phyloP scores from a whole-genome alignment of 1,284 basidiomycete species.

The Ganoderma boninense region DNA sequence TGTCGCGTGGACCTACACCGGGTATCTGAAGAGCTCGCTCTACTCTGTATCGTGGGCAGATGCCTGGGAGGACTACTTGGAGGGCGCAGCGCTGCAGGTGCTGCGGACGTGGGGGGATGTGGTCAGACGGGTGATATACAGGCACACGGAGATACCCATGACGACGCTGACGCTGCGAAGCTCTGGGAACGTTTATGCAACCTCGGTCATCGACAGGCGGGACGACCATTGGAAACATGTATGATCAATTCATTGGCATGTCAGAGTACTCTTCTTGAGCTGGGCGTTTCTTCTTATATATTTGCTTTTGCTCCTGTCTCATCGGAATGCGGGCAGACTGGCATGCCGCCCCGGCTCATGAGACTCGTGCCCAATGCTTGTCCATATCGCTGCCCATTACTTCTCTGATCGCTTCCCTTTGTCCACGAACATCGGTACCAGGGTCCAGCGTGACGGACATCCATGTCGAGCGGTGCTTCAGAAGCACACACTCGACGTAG shows the following conservation, averaged over 20 bases:
- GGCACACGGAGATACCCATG: neutral
- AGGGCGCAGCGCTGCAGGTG: neutral
- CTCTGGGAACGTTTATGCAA: neutral
- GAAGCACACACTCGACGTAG: neutral
- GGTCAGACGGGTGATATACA: neutral
- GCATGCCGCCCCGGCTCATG: neutral
- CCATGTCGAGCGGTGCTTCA: neutral
- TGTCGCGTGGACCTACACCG: neutral
- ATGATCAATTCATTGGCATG: neutral
- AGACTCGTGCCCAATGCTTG: neutral
- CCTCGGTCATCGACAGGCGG: neutral
- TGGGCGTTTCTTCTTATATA: neutral
- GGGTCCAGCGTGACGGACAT: neutral
- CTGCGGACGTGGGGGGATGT: neutral
- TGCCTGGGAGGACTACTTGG: conserved; percentile 1
- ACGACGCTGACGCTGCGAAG: neutral
- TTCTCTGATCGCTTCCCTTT: neutral
- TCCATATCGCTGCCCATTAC: neutral
- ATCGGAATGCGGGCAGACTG: neutral
- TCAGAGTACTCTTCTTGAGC: neutral
- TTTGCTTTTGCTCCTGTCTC: neutral
- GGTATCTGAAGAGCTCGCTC: neutral
- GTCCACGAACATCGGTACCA: neutral
- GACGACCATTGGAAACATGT: neutral
- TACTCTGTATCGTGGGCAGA: neutral